Evolutionary conservation across 495 filamentous ascomycete species (phyloP), one percentile per base, ranked within the genome.

Genomic region (Podospora tetraspora): DNA sequence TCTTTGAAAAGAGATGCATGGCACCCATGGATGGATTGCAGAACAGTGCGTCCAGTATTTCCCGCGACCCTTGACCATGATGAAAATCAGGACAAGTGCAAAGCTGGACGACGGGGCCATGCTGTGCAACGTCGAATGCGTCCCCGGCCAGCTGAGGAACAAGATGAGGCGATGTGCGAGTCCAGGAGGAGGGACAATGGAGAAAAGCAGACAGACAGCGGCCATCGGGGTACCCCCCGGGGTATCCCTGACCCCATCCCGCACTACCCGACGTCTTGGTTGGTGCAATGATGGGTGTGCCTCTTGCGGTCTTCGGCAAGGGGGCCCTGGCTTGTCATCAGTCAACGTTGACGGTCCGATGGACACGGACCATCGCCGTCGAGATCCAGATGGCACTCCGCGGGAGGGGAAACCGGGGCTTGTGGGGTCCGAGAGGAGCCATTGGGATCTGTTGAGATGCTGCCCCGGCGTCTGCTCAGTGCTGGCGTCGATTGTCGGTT

Each of bases 41-140:
- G 37, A 19, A 19, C 37, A 6, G 37, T 43, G 37, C 16, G 37
- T 43, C 37, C 37, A 43, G 13, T 19, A 43, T 43, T 43, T 12
- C 37, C 37, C 37, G 37, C 37, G 16, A 43, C 37, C 37, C 37
- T 43, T 43, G 37, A 43, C 37, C 37, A 43, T 43, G 37, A 2
- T 43, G 37, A 19, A 19, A 19, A 43, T 43, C 37, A 58, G 43
- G 60, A 19, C 12, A n/a, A 22, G 52, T 24, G 43, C 22, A 27
- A 21, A 58, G 12, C 13, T 16, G 52, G 43, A 22, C 63, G 43
- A 64, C 34, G 62, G 34, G 52, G 59, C 19, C n/a, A 65, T 65
- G 63, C 24, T 65, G 63, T 65, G 43, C 22, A 57, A 58, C 63
- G 52, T 19, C 25, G 23, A 22, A 11, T 27, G 27, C 19, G 57